Evolutionary conservation across 176 grass and related monocot species (phyloP), one percentile per base, ranked within the genome.

Genomic region (Tillandsia fasciculata): DNA sequence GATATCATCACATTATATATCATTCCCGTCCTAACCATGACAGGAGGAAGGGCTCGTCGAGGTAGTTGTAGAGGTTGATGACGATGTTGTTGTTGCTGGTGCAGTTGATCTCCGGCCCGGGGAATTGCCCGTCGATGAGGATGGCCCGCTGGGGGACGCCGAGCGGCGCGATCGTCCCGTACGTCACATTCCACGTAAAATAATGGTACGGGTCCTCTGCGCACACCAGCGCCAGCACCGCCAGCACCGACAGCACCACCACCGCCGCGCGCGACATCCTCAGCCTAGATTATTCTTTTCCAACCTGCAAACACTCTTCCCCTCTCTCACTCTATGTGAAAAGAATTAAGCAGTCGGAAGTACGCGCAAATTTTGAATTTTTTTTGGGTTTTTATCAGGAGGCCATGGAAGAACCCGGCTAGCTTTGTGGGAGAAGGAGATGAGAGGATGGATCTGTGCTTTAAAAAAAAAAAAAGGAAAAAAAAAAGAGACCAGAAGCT

Each of bases 81-180:
- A 96, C 26, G 67, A 96, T 85, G 70, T 96, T 96, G 74, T 96
- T 96, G 84, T 96, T 96, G 57, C 83, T 82, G 10, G 70, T 87
- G 86, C 80, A 92, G 83, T 96, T 96, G 86, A 96, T 96, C 53
- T 83, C 85, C 0, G 93, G 93, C 2, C 93, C 89, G 2, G 93
- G 93, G 66, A 96, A 96, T 68, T 59, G 6, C 64, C 71, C 81
- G 67, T 96, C 87, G 86, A 96, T 96, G 79, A 96, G 83, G 81
- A 96, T 83, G 49, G 78, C 74, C 72, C 79, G 75, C 74, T 90
- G 81, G 17, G 83, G 76, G 23, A 82, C 70, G 27, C 84, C 93
- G 49, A 89, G 15, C 1, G 82, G 82, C 23, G 83, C 57, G 72
- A 70, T 85, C 12, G 81, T 96, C 67, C 93, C 93, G 64, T 87